These are phyloP conservation scores for Starmerella stellata DNA, from an alignment of 805 yeast species.

Conservation along the genomic window DNA sequence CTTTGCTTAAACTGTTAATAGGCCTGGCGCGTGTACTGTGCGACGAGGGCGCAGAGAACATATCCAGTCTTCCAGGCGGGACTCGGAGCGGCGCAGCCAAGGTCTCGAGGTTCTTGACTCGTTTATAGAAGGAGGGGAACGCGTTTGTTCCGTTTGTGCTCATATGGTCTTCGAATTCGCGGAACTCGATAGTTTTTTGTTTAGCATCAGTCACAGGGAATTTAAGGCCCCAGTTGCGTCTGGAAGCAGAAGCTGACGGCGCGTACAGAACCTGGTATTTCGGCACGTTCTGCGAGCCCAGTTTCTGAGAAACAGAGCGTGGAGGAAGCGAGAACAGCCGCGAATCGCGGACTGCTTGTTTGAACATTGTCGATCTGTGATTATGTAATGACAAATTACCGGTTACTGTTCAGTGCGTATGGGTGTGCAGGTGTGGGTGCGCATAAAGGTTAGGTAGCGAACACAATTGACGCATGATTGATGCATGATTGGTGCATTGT, in stretches of 20 bases:
- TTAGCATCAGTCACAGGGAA: constrained; percentile 17
- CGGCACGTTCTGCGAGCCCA: constrained; percentile 16
- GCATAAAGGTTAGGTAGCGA: too few relatives aligned
- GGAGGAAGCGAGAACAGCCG: constrained; percentile 18
- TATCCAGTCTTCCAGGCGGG: constrained; percentile 10
- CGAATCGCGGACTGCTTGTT: constrained; percentile 16
- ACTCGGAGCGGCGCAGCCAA: constrained; percentile 17
- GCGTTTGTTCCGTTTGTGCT: constrained; percentile 20
- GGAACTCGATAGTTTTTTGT: constrained; percentile 16
- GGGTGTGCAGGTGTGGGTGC: too few relatives aligned
- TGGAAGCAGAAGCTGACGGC: constrained; percentile 21
- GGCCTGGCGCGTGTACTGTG: constrained; percentile 8
- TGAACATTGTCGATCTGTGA: constrained; percentile 9
- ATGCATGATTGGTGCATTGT: too few relatives aligned
- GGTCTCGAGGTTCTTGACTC: constrained; percentile 19
- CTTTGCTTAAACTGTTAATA: constrained; percentile 8
- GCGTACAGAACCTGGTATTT: constrained; percentile 20
- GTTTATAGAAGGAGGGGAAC: constrained; percentile 17
- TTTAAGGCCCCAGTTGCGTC: constrained; percentile 26
- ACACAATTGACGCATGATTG: too few relatives aligned
- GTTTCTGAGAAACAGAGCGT: constrained; percentile 5
- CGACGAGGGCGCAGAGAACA: constrained; percentile 6
- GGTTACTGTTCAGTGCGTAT: too few relatives aligned
- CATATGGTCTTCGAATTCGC: constrained; percentile 18
- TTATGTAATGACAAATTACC: too few relatives aligned